Base-by-base conservation (phyloP, 345 rosid species). In the Viola odorata region DNA sequence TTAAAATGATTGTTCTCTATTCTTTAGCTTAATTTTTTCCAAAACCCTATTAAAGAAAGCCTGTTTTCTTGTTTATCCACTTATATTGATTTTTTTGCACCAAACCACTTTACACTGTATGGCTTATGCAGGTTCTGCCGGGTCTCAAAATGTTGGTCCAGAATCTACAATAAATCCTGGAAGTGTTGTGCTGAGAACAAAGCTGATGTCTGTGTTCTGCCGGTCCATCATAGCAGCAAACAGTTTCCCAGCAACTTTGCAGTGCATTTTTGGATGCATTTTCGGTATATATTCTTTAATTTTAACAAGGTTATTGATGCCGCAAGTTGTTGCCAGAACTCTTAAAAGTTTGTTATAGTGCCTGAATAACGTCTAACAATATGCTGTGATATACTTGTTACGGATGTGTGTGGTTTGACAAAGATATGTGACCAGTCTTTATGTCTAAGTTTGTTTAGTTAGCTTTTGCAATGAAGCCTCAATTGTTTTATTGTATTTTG, bases 221-320 rank as follows among this genome's bases (percentile, higher is more conserved):
- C 86, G 85, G 64, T 89, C 96, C 60, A 80, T 89, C 50, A 70
- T 85, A 36, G 96, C 98, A 2, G 94, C 98, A 63, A 89, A 85
- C 74, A 89, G 84, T 72, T 92, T 92, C 63, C 98, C 98, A 44
- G 84, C 81, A 56, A 85, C 98, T 61, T 79, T 92, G 83, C 98
- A 89, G 74, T 89, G 98, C 78, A 92, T 89, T 62, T 92, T 92
- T 80, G 89, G 91, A 45, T 89, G 96, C 80, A 92, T 92, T 70
- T 85, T 74, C 77, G 96, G 98, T 87, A 92, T 41, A 69, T 48
- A 45, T 12, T 54, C 37, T 45, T 48, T 36, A 60, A 7, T 48
- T 59, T 37, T 8, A 36, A 23, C 32, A 23, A 23, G 32, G 32
- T 23, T 23, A 23, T 23, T 23, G 32, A 23, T 23, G 32, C 32